A percentile compares a stretch with the other conserved stretches of the same genome.
Evolutionary conservation across 2,329 filamentous ascomycete species (phyloP).

Genomic region (Aspergillus versicolor): DNA sequence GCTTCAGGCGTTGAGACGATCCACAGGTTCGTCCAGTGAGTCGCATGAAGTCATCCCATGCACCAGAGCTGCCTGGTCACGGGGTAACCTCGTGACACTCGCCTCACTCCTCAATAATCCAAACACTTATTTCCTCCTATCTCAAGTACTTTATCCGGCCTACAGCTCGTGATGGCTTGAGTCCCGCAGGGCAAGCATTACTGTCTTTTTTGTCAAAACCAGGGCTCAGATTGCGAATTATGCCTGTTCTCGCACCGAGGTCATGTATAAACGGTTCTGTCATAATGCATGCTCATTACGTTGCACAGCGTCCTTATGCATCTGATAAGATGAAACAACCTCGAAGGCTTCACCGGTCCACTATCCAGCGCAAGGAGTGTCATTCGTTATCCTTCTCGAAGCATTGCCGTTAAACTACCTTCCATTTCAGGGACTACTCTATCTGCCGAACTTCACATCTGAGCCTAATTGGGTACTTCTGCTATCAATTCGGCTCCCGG

Average conservation of each 20-base stretch:
- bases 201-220: neutral
- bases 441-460: neutral
- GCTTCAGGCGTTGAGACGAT: slow-evolving; percentile 4
- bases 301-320: slow-evolving; percentile 4
- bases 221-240: neutral
- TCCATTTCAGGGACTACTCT: slow-evolving; percentile 1
- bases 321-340: slow-evolving; percentile 17
- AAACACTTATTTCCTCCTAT: neutral
- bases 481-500: neutral
- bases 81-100: slow-evolving; percentile 3
- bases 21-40: slow-evolving; percentile 6
- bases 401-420: slow-evolving; percentile 8
- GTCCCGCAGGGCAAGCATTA: neutral
- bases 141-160: neutral
- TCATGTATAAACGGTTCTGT: neutral
- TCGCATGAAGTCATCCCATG: neutral
- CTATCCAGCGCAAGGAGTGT: slow-evolving; percentile 2
- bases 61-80: slow-evolving; percentile 1
- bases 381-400: slow-evolving; percentile 13
- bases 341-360: slow-evolving; percentile 3
- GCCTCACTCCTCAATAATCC: neutral
- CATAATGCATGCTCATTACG: neutral
- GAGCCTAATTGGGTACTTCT: neutral
- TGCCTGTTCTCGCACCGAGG: neutral
- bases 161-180: neutral